A percentile compares a stretch with the other conserved stretches of the same genome.
Conservation (phyloP, 768 basidiomycete species). For the Boletus rubropictus region DNA sequence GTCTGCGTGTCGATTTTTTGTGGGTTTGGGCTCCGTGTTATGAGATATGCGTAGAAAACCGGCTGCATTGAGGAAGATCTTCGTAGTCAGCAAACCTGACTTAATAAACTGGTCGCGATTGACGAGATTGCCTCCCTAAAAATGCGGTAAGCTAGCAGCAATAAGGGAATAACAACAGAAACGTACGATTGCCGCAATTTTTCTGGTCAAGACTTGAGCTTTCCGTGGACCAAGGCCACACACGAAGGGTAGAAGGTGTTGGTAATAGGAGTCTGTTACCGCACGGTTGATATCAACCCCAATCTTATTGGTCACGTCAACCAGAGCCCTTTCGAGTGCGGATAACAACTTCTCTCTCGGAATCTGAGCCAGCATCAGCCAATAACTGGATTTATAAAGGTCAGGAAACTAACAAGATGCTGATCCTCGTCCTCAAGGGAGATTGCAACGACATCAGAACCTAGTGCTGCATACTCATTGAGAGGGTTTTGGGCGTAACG, state of each 20-base stretch:
- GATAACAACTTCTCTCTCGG: conserved; percentile 77
- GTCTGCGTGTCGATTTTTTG: conserved; percentile 55
- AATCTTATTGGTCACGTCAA: conserved; percentile 86
- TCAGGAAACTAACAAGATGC: conserved; percentile 56
- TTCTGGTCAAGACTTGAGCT: conserved; percentile 75
- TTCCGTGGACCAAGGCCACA: conserved; percentile 94
- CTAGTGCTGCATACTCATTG: conserved; percentile 90
- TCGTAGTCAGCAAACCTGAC: conserved; percentile 70
- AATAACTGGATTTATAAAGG: not conserved
- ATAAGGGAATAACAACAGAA: not conserved
- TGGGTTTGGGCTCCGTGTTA: conserved; percentile 55
- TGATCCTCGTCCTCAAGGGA: conserved; percentile 83
- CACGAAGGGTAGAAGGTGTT: conserved; percentile 81
- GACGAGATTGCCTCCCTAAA: conserved; percentile 77
- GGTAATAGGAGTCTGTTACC: conserved; percentile 83
- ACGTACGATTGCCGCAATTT: conserved; percentile 70
- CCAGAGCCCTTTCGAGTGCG: conserved; percentile 79
- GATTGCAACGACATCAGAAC: conserved; percentile 76
- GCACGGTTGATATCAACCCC: conserved; percentile 97
- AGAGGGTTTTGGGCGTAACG: conserved; percentile 91
- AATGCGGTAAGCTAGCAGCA: not conserved
- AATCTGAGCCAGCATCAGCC: conserved; percentile 45
- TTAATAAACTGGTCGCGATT: conserved; percentile 89
- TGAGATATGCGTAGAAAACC: conserved; percentile 84
- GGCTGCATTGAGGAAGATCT: conserved; percentile 90